phyloP scores from a whole-genome alignment of 2,329 filamentous ascomycete genomes.

The Dothideomycetes sp. region DNA sequence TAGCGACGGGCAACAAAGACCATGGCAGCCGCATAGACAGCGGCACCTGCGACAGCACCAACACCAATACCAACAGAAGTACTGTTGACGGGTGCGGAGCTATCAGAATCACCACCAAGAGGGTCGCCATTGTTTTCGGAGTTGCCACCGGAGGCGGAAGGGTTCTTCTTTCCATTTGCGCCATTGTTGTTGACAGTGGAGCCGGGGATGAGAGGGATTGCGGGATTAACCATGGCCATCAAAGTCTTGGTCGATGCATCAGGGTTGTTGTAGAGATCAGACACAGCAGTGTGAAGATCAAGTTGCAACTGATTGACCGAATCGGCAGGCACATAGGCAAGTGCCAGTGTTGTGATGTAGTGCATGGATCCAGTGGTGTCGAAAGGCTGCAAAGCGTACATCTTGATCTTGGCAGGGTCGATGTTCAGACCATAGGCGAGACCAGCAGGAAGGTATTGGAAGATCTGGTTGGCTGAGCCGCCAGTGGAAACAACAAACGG shows the following conservation, averaged over 20 bases:
- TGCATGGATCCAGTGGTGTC: constrained; percentile 60
- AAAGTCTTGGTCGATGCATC: constrained; percentile 59
- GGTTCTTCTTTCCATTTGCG: constrained; percentile 31
- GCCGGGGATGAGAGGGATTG: constrained; percentile 59
- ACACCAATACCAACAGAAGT: constrained; percentile 63
- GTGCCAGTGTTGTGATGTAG: constrained; percentile 72
- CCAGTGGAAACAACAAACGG: constrained; percentile 64
- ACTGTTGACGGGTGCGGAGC: constrained; percentile 50
- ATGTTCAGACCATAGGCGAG: constrained; percentile 55
- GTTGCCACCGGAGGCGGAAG: constrained; percentile 24
- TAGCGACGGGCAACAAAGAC: constrained; percentile 85
- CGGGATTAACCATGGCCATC: constrained; percentile 73
- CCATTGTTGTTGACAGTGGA: constrained; percentile 33
- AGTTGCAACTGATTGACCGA: constrained; percentile 50
- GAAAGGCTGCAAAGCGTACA: constrained; percentile 65
- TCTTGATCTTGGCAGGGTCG: constrained; percentile 44
- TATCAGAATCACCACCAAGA: constrained; percentile 40
- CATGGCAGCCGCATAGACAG: constrained; percentile 89
- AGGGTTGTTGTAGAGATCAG: constrained; percentile 64
- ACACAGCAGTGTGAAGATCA: constrained; percentile 62
- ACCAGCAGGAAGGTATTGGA: constrained; percentile 64
- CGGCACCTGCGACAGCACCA: constrained; percentile 67
- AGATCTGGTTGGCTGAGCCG: constrained; percentile 74
- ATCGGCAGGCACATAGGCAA: constrained; percentile 39
- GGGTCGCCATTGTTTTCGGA: constrained; percentile 39